Evolutionary conservation across 305 asterid species (phyloP).

Genomic region (Fraxinus latifolia): DNA sequence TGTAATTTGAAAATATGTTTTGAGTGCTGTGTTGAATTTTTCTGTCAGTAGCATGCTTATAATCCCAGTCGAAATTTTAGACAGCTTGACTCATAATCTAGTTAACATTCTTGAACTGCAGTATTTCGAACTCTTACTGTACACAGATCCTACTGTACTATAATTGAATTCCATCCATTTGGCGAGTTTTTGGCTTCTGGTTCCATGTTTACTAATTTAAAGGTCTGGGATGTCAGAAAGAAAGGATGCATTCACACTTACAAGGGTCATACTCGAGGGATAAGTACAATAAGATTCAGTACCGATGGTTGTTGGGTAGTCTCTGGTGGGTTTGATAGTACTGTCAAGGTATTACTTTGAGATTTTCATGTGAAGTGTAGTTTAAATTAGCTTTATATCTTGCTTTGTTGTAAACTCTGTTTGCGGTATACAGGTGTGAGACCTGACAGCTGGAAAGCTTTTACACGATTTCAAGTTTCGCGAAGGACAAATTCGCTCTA

Average conservation of each 20-base stretch:
- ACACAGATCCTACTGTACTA: conserved; percentile 94
- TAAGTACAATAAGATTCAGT: conserved; percentile 79
- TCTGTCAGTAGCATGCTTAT: conserved; percentile 13
- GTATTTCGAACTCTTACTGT: conserved; percentile 95
- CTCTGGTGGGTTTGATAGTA: conserved; percentile 94
- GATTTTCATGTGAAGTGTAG: conserved; percentile 9
- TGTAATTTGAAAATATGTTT: neutral
- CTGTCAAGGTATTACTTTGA: conserved; percentile 60
- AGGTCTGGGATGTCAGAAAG: conserved; percentile 95
- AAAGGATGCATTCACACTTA: conserved; percentile 95
- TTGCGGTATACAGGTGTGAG: conserved; percentile 70
- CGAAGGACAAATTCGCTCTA: conserved; percentile 88
- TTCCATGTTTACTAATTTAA: conserved; percentile 92
- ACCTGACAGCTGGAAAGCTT: conserved; percentile 97
- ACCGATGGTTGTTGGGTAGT: conserved; percentile 99
- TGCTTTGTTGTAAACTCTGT: conserved; percentile 20
- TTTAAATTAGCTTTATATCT: neutral
- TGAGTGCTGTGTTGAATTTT: neutral
- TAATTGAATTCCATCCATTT: conserved; percentile 91
- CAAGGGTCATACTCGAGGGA: conserved; percentile 93
- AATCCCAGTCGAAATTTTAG: neutral
- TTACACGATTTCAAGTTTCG: conserved; percentile 89
- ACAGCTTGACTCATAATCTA: conserved; percentile 33
- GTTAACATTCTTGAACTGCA: conserved; percentile 55
- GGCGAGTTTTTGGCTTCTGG: conserved; percentile 99